Evolutionary conservation across 148 eudicot genomes (phyloP).

Genomic region (Nepenthes gracilis): DNA sequence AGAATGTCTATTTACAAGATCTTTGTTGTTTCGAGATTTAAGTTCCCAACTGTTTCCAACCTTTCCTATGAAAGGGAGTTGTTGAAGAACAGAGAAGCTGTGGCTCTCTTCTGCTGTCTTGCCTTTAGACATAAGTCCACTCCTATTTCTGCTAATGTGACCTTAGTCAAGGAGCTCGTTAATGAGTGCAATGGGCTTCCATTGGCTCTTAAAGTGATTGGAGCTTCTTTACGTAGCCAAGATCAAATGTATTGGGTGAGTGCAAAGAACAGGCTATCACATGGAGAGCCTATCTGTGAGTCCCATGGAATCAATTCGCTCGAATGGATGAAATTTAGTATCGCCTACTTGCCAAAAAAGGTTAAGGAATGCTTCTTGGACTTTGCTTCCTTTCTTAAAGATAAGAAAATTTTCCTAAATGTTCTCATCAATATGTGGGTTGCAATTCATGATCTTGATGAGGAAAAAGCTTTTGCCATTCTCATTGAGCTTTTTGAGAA

Average conservation of each 20-base stretch:
- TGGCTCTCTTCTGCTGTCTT: conserved; percentile 56
- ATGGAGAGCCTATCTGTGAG: conserved; percentile 62
- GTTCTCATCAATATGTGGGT: conserved; percentile 73
- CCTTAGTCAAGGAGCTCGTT: conserved; percentile 54
- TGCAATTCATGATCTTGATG: conserved; percentile 65
- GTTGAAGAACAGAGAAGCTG: conserved; percentile 53
- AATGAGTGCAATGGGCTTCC: conserved; percentile 82
- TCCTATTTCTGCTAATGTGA: conserved; percentile 36
- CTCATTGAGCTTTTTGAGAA: conserved; percentile 73
- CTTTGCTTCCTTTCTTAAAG: conserved; percentile 74
- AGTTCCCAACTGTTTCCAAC: conserved; percentile 41
- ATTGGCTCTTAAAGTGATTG: conserved; percentile 77
- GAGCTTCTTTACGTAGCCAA: conserved; percentile 67
- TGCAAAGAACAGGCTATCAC: conserved; percentile 55
- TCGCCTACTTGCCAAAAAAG: conserved; percentile 42
- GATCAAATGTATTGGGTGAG: conserved; percentile 60
- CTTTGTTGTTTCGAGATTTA: conserved; percentile 60
- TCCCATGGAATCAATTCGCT: conserved; percentile 66
- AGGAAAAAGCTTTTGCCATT: conserved; percentile 64
- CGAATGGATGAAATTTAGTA: conserved; percentile 59
- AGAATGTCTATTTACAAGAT: conserved; percentile 52
- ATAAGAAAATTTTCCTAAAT: conserved; percentile 62
- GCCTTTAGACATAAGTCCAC: conserved; percentile 50
- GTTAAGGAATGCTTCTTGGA: conserved; percentile 80
- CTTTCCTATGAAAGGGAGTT: conserved; percentile 50